Base-by-base conservation (phyloP, 768 basidiomycete species). In the Tylopilus felleus region DNA sequence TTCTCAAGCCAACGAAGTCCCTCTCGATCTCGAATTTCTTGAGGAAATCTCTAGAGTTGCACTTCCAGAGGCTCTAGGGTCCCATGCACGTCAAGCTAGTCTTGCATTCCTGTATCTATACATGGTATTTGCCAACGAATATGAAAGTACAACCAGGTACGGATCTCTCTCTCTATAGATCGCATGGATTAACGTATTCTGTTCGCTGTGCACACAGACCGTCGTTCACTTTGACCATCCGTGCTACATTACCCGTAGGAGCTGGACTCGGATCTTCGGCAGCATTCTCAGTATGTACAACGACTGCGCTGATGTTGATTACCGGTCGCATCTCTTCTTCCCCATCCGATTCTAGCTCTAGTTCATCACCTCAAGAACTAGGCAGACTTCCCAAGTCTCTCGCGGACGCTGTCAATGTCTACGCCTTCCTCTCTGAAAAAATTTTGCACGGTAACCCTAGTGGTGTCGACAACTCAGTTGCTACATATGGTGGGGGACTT, bases 221-320 rank as follows among this genome's bases (percentile, higher is more conserved):
- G 10, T 78, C 85, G 0, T 82, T 93, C 70, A 84, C 87, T 59
- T 88, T 96, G 68, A 79, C 85, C 22, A 82, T 86, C 36, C 91
- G 96, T 43, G 86, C 93, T 31, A 90, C 92, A 22, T 80, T 98
- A 6, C 97, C 97, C 27, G 86, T 98, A 53, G 89, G 92, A 8
- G 97, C 97, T 16, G 97, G 97, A 43, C 85, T 98, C 46, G 97
- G 97, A 22, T 98, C 96, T 13, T 97, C 94, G 21, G 97, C 97
- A 8, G 93, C 97, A 22, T 98, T 88, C 75, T 98, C 95, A 4
- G 83, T 86, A 19, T 97, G 95, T 67, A 75, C 88, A 42, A 85
- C 93, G 10, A 85, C 90, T 1, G 76, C 90, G 6, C 76, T 96
- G 41, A 81, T 98, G 35, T 78, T 95, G 45, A 77, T 88, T 14